phyloP scores from a whole-genome alignment of 345 rosid genomes.

The Gossypium bickii region DNA sequence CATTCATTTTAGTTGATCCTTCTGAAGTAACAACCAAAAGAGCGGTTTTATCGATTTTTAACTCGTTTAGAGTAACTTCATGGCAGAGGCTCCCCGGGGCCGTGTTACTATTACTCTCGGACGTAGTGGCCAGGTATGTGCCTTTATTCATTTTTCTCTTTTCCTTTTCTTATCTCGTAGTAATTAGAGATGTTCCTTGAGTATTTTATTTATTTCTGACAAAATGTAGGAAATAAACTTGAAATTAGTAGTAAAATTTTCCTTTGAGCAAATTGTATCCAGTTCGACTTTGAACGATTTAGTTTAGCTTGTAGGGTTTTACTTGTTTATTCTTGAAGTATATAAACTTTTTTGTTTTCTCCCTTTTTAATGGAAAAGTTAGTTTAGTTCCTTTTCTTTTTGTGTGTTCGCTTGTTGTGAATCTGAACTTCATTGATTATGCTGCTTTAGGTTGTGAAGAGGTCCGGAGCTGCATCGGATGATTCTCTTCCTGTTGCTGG shows the following conservation, averaged over 20 bases:
- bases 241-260: background rate
- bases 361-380: background rate
- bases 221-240: constrained; percentile 5
- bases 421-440: background rate
- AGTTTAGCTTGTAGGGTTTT: background rate
- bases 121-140: constrained; percentile 67
- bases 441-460: constrained; percentile 70
- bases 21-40: background rate
- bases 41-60: constrained; percentile 17
- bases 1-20: constrained; percentile 10
- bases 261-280: background rate
- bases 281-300: background rate
- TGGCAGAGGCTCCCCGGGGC: constrained; percentile 68
- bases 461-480: constrained; percentile 43
- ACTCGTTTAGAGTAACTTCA: constrained; percentile 39
- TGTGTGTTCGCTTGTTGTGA: background rate
- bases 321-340: background rate
- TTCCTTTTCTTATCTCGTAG: background rate
- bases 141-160: background rate
- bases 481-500: constrained; percentile 44
- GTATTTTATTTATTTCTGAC: constrained; percentile 13
- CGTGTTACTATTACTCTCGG: constrained; percentile 87
- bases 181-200: background rate
- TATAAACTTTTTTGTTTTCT: background rate
- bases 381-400: background rate